Evolutionary conservation across 2,329 filamentous ascomycete genomes (phyloP), one percentile per base, ranked within the genome.

Genomic region (Fusarium verticillioides): DNA sequence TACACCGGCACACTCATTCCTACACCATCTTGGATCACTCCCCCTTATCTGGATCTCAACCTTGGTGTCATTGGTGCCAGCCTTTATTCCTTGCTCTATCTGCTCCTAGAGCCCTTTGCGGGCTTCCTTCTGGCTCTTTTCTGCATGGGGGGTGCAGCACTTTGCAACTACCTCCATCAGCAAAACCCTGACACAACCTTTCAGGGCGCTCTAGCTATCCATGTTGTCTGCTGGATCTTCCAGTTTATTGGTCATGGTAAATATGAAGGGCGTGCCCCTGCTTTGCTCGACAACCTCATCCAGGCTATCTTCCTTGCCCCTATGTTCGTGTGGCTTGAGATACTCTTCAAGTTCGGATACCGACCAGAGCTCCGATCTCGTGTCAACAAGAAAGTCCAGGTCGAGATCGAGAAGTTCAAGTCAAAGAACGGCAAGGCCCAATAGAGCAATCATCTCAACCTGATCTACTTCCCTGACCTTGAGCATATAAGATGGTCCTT

Each of bases 251-350:
- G 96, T 34, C 96, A 99, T 79, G 95, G 95, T 42, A 90, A 88
- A 57, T 98, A 94, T 77, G 96, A 98, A 83, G 91, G 93, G 26
- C 90, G 96, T 59, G 94, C 95, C 6, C 96, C 96, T 12, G 96
- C 95, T 9, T 84, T 98, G 72, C 85, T 98, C 53, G 95, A 98
- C 83, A 98, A 98, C 79, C 84, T 98, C 46, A 87, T 97, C 53
- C 96, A 98, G 83, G 95, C 96, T 34, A 83, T 98, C 73, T 96
- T 98, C 79, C 87, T 98, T 30, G 96, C 96, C 1, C 96, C 96
- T 13, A 92, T 99, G 79, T 99, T 98, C 78, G 96, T 98, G 66
- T 99, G 96, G 94, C 92, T 99, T 77, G 95, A 98, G 85, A 84
- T 97, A 30, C 87, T 99, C 32, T 99, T 99, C 86, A 91, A 88